These are phyloP conservation scores for Phytophthora tentaculata DNA, from an alignment of 352 stramenopile genomes.

Conservation along the genomic window DNA sequence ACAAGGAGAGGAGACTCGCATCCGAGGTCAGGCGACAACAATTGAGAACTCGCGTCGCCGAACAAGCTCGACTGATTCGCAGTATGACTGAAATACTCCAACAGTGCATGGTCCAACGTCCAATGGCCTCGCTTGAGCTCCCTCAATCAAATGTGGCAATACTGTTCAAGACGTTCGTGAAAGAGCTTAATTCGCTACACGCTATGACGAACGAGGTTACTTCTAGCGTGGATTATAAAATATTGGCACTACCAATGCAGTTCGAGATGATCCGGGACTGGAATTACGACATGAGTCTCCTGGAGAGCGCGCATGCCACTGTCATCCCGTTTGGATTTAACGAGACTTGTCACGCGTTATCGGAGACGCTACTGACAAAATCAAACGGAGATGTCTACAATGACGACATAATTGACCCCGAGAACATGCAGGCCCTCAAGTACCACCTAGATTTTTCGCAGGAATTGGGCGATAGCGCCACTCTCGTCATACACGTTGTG, in stretches of 20 bases:
- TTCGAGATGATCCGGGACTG: conserved; percentile 2
- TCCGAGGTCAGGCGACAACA: not conserved
- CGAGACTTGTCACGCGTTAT: conserved; percentile 4
- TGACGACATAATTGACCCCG: not conserved
- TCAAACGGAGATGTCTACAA: not conserved
- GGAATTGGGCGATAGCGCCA: conserved; percentile 17
- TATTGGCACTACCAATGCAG: not conserved
- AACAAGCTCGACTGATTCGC: not conserved
- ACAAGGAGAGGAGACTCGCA: not conserved
- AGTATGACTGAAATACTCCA: not conserved
- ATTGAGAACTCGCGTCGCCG: not conserved
- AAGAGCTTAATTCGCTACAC: not conserved
- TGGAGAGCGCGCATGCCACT: conserved; percentile 3
- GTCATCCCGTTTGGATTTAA: conserved; percentile 15
- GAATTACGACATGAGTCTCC: not conserved
- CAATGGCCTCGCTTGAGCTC: not conserved
- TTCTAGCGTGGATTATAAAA: not conserved
- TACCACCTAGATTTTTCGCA: conserved; percentile 21
- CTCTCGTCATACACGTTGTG: conserved; percentile 29
- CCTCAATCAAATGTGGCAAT: not conserved
- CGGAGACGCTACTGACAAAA: not conserved
- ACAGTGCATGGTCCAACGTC: not conserved
- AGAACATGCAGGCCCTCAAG: conserved; percentile 4
- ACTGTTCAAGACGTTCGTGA: not conserved
- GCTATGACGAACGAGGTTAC: not conserved